Percentiles rank a stretch among this genome's conserved stretches.
Evolutionary conservation across 805 yeast species (phyloP).

Genomic region (Saccharomyces kudriavzevii): DNA sequence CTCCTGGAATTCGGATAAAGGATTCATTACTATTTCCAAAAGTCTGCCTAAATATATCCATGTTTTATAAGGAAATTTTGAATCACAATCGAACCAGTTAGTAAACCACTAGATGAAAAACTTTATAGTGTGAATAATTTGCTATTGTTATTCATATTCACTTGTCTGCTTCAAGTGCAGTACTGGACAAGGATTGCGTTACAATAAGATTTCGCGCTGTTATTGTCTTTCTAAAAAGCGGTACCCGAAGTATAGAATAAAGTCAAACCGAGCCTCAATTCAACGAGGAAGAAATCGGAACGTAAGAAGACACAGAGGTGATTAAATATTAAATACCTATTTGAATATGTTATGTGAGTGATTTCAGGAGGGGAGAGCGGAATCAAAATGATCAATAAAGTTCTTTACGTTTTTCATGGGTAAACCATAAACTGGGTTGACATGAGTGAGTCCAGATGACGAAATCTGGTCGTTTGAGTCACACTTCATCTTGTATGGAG

Average conservation of each 20-base stretch:
- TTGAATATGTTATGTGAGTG: background rate
- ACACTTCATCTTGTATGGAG: constrained; percentile 2
- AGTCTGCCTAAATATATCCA: constrained; percentile 1
- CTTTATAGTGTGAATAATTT: background rate
- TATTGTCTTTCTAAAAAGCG: background rate
- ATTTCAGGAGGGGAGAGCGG: background rate
- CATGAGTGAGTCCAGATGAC: constrained; percentile 14
- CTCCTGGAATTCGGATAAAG: constrained; percentile 1
- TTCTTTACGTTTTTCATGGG: constrained; percentile 38
- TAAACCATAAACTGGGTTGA: constrained; percentile 55
- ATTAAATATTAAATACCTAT: background rate
- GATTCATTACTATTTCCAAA: background rate
- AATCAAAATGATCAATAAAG: constrained; percentile 21
- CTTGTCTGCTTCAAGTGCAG: background rate
- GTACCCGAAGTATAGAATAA: background rate
- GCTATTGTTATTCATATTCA: background rate
- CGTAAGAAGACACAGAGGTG: too few relatives aligned
- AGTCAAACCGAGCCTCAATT: background rate
- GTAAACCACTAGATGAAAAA: background rate
- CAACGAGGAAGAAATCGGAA: background rate
- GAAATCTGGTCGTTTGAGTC: background rate
- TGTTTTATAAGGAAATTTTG: background rate
- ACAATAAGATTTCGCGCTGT: background rate
- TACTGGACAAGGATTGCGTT: background rate
- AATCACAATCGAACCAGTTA: background rate